phyloP scores from a whole-genome alignment of 805 yeast genomes.

The Zygosaccharomyces pseudorouxii region DNA sequence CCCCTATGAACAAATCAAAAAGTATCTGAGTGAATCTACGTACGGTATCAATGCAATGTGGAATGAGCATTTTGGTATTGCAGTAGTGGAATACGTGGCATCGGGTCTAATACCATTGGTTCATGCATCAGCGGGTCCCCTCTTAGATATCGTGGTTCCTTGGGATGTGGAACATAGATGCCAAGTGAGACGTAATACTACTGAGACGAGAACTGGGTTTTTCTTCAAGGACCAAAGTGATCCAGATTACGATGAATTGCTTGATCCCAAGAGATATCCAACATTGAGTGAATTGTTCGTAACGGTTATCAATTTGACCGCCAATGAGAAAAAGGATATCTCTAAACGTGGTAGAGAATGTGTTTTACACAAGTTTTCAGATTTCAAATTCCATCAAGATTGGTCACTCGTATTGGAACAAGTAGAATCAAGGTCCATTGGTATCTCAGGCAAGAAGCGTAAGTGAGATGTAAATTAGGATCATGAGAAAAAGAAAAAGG shows the following conservation, averaged over 20 bases:
- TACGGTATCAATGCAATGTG: slow-evolving; percentile 96
- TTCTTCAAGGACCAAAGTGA: slow-evolving; percentile 69
- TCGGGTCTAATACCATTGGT: slow-evolving; percentile 83
- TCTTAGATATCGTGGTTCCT: slow-evolving; percentile 73
- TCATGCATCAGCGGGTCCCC: slow-evolving; percentile 96
- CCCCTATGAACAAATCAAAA: slow-evolving; percentile 56
- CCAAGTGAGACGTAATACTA: slow-evolving; percentile 30
- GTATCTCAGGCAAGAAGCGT: slow-evolving; percentile 2
- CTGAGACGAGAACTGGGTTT: slow-evolving; percentile 61
- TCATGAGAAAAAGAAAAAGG: too few relatives aligned
- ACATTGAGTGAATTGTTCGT: slow-evolving; percentile 48
- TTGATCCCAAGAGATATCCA: slow-evolving; percentile 36
- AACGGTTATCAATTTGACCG: slow-evolving; percentile 39
- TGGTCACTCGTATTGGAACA: slow-evolving; percentile 45
- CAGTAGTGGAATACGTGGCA: slow-evolving; percentile 88
- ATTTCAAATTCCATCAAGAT: slow-evolving; percentile 46
- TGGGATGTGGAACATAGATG: slow-evolving; percentile 36
- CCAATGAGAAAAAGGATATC: slow-evolving; percentile 38
- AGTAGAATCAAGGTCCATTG: slow-evolving; percentile 6
- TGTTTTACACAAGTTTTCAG: slow-evolving; percentile 55
- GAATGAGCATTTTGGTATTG: slow-evolving; percentile 99
- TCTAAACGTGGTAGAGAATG: slow-evolving; percentile 45
- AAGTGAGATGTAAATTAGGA: neutral
- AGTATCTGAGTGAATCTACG: slow-evolving; percentile 50
- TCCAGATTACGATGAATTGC: slow-evolving; percentile 51